Evolutionary conservation across 202 grass and related monocot genomes (phyloP).

Genomic region (Setaria viridis): DNA sequence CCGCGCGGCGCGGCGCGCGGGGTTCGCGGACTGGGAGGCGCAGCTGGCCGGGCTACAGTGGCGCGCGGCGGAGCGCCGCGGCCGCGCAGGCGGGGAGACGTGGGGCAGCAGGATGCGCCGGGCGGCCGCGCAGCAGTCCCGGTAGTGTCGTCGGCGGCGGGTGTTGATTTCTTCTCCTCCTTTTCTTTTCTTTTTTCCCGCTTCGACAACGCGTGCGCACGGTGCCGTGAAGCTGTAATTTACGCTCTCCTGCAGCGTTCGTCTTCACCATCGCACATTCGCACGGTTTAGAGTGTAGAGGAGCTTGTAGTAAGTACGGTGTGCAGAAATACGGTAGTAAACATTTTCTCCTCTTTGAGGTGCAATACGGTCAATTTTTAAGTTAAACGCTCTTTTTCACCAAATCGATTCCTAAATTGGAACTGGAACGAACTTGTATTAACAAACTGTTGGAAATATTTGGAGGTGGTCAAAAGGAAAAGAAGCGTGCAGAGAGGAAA

Average conservation of each 20-base stretch:
- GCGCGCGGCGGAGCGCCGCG: constrained; percentile 37
- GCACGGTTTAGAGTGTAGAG: not conserved
- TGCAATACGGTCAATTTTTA: not conserved
- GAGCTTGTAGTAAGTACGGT: not conserved
- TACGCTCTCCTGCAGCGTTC: not conserved
- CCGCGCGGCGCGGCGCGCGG: not conserved
- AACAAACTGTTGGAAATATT: too few relatives aligned
- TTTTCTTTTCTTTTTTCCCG: not conserved
- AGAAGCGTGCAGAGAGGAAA: too few relatives aligned
- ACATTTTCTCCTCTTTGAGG: not conserved
- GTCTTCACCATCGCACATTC: not conserved
- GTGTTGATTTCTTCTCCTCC: not conserved
- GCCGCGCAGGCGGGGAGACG: constrained; percentile 46
- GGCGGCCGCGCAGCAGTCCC: constrained; percentile 5
- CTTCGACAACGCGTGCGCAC: not conserved
- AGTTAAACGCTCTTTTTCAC: not conserved
- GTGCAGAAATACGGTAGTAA: not conserved
- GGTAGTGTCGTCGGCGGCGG: not conserved
- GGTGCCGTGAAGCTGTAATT: not conserved
- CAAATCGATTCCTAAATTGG: not conserved
- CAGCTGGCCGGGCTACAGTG: constrained; percentile 68
- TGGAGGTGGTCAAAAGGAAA: too few relatives aligned
- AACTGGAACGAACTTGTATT: not conserved
- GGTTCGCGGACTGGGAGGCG: constrained; percentile 64
- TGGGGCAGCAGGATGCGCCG: constrained; percentile 71